A percentile compares a stretch with the other conserved stretches of the same genome.
phyloP scores from a whole-genome alignment of 192 early-diverging fungal species.

The Coemansia sp. region DNA sequence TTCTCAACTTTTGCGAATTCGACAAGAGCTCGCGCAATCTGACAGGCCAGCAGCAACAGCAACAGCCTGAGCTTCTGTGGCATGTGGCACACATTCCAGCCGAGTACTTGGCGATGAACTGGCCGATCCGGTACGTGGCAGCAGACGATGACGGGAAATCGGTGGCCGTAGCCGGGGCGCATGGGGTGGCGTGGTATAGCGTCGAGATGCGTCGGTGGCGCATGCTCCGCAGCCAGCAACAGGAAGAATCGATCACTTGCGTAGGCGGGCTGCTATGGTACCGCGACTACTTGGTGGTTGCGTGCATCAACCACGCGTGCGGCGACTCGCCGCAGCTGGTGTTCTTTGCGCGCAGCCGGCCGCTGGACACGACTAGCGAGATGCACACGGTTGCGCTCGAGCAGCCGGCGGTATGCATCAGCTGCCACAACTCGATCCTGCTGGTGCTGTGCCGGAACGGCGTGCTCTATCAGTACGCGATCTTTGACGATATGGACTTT shows the following conservation, averaged over 20 bases:
- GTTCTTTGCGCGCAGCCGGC: constrained; percentile 32
- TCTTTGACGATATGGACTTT: constrained; percentile 31
- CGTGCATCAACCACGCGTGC: constrained; percentile 26
- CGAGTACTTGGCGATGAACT: constrained; percentile 27
- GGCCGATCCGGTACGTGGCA: constrained; percentile 60
- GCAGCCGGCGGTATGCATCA: constrained; percentile 21
- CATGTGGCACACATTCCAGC: constrained; percentile 34
- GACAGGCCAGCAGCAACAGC: not conserved
- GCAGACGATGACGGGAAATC: constrained; percentile 67
- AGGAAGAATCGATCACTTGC: constrained; percentile 37
- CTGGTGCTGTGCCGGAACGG: constrained; percentile 23
- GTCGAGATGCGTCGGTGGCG: constrained; percentile 76
- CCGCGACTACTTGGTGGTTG: constrained; percentile 35
- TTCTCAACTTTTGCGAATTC: constrained; percentile 30
- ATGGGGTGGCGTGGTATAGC: constrained; percentile 81
- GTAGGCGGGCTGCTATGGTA: constrained; percentile 50
- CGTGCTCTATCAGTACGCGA: constrained; percentile 27
- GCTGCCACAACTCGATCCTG: constrained; percentile 31
- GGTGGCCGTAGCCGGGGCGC: constrained; percentile 82
- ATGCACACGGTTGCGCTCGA: constrained; percentile 24
- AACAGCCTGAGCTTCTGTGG: constrained; percentile 37
- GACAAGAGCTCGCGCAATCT: not conserved
- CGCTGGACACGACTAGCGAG: constrained; percentile 29
- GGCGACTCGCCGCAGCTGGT: constrained; percentile 17
- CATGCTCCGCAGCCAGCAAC: constrained; percentile 81